Evolutionary conservation across 164 flowering plant species (phyloP), one percentile per base, ranked within the genome.

Genomic region (Hamamelis virginiana): DNA sequence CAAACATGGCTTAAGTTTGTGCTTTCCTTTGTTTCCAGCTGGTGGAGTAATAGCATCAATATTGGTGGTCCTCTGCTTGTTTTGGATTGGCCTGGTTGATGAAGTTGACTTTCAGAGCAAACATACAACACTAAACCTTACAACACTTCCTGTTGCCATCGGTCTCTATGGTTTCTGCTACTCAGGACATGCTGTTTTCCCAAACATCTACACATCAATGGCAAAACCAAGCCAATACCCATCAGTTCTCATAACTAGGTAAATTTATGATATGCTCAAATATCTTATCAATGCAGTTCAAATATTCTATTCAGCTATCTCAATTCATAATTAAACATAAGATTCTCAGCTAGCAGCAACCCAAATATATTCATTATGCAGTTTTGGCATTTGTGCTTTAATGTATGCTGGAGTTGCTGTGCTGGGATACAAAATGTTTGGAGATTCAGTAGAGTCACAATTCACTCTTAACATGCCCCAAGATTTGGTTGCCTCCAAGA

Each of bases 101-200:
- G 41, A 83, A 56, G 90, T 91, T 68, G 91, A 85, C 11, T 80
- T 87, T 65, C 81, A 84, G 22, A 75, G 79, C 61, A 81, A 84
- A 75, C 88, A 86, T 58, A 71, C 86, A 27, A 22, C 80, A 9
- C 77, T 96, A 46, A 87, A 91, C 78, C 87, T 91, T 25, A 57
- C 82, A 18, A 84, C 85, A 62, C 88, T 96, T 72, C 97, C 99
- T 27, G 98, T 96, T 57, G 96, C 98, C 9, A 78, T 96, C 77
- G 99, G 99, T 62, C 91, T 93, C 45, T 96, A 89, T 73, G 97
- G 98, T 2, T 95, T 80, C 75, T 95, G 99, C 80, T 93, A 90
- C 66, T 90, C 99, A 4, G 99, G 98, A 25, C 99, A 95, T 80
- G 99, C 99, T 23, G 96, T 93, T 68, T 90, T 93, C 65, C 99